phyloP scores from a whole-genome alignment of 352 stramenopile genomes.

The Plasmopara muralis region DNA sequence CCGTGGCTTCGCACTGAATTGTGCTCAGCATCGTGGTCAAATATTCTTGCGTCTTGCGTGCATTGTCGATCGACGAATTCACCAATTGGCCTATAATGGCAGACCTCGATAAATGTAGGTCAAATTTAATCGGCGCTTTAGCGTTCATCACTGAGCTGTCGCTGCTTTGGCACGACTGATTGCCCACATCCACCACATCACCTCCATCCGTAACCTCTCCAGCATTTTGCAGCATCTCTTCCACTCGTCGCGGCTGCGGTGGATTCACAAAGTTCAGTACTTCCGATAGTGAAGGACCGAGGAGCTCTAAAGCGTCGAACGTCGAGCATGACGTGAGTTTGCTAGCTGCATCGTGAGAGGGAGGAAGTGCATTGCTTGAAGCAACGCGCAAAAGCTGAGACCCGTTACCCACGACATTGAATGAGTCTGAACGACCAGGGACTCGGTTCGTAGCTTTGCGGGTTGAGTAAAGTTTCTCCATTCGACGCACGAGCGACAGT shows the following conservation, averaged over 20 bases:
- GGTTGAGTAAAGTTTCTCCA: no score
- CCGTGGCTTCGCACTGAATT: conserved; percentile 50
- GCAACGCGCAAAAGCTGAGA: conserved; percentile 3
- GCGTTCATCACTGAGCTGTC: conserved; percentile 4
- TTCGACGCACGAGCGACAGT: no score
- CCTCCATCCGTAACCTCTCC: conserved; percentile 21
- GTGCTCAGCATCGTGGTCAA: conserved; percentile 51
- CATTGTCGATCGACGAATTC: conserved; percentile 37
- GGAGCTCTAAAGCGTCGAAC: conserved; percentile 40
- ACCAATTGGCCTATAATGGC: conserved; percentile 35
- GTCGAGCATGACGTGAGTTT: background rate
- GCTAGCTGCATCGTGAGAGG: background rate
- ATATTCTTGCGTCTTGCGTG: conserved; percentile 54
- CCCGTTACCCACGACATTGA: background rate
- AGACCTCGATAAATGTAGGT: conserved; percentile 39
- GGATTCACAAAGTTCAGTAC: conserved; percentile 39
- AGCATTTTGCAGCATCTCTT: conserved; percentile 24
- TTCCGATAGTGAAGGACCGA: conserved; percentile 46
- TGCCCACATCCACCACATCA: conserved; percentile 5
- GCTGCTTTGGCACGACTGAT: conserved; percentile 9
- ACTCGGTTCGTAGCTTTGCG: background rate
- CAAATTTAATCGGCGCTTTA: conserved; percentile 27
- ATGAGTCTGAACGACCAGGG: conserved; percentile 1
- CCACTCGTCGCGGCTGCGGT: conserved; percentile 21
- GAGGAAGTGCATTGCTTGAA: background rate